phyloP scores from a whole-genome alignment of 176 grass and related monocot genomes.

The Elymus sibiricus region DNA sequence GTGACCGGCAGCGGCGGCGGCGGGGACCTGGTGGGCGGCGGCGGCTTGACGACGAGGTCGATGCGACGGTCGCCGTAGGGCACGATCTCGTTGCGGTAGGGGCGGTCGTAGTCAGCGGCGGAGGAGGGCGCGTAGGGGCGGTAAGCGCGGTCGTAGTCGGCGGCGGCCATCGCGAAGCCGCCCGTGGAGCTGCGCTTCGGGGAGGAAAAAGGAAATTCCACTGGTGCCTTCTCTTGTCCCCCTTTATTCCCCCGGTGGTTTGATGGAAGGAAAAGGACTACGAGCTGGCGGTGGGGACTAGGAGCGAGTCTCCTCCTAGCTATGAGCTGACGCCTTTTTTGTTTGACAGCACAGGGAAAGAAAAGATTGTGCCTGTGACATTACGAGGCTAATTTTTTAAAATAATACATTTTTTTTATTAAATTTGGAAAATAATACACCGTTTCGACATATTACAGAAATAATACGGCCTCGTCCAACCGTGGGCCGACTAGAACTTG shows the following conservation, averaged over 20 bases:
- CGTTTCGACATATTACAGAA: too few relatives aligned
- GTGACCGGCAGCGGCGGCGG: conserved; percentile 34
- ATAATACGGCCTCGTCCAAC: too few relatives aligned
- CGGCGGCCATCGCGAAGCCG: conserved; percentile 54
- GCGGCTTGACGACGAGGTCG: conserved; percentile 42
- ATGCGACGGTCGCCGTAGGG: conserved; percentile 53
- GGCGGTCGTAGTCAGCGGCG: conserved; percentile 36
- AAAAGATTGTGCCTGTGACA: too few relatives aligned
- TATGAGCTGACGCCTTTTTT: background rate
- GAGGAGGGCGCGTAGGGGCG: conserved; percentile 32
- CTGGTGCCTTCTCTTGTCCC: conserved; percentile 10
- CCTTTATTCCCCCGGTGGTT: background rate
- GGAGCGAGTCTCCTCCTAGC: background rate
- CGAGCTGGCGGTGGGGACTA: background rate
- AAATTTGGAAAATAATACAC: too few relatives aligned
- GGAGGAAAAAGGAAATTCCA: conserved; percentile 20
- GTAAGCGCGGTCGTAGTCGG: conserved; percentile 57
- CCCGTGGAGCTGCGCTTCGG: background rate
- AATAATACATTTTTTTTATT: too few relatives aligned
- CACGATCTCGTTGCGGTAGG: conserved; percentile 46
- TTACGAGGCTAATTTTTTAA: too few relatives aligned
- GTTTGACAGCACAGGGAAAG: background rate
- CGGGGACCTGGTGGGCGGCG: conserved; percentile 35
- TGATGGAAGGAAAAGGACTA: background rate
- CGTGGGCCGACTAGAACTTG: too few relatives aligned